A percentile compares a stretch with the other conserved stretches of the same genome.
phyloP scores from a whole-genome alignment of 257 asterid genomes.

The Scutellaria barbata region DNA sequence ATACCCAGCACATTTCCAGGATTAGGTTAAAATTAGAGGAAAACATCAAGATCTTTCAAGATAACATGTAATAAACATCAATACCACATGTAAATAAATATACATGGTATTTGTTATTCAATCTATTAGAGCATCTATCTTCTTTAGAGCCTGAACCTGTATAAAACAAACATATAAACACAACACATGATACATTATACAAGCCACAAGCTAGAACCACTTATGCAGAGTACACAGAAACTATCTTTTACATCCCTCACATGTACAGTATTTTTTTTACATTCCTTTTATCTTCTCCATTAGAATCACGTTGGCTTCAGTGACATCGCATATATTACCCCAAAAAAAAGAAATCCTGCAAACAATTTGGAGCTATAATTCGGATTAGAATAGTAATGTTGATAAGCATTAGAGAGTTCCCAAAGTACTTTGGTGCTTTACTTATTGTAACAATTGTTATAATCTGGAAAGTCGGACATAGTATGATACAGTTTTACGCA shows the following conservation, averaged over 20 bases:
- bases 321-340: slow-evolving; percentile 3
- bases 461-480: too few relatives aligned
- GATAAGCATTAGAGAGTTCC: background rate
- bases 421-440: too few relatives aligned
- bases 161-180: slow-evolving; percentile 32
- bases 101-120: slow-evolving; percentile 13
- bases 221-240: slow-evolving; percentile 24
- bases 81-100: background rate
- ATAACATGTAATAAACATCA: background rate
- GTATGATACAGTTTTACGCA: too few relatives aligned
- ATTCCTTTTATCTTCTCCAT: slow-evolving; percentile 23
- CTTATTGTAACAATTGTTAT: too few relatives aligned
- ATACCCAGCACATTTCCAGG: too few relatives aligned
- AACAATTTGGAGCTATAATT: background rate
- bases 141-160: background rate
- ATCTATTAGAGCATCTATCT: background rate
- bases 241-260: slow-evolving; percentile 37
- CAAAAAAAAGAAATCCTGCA: slow-evolving; percentile 25
- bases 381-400: background rate
- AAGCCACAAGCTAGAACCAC: slow-evolving; percentile 19
- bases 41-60: background rate
- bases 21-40: too few relatives aligned
- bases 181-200: slow-evolving; percentile 22
- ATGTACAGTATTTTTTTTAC: slow-evolving; percentile 41
- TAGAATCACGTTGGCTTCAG: background rate